Evolutionary conservation across 306 rosid species (phyloP).

Genomic region (Cucumis melo): DNA sequence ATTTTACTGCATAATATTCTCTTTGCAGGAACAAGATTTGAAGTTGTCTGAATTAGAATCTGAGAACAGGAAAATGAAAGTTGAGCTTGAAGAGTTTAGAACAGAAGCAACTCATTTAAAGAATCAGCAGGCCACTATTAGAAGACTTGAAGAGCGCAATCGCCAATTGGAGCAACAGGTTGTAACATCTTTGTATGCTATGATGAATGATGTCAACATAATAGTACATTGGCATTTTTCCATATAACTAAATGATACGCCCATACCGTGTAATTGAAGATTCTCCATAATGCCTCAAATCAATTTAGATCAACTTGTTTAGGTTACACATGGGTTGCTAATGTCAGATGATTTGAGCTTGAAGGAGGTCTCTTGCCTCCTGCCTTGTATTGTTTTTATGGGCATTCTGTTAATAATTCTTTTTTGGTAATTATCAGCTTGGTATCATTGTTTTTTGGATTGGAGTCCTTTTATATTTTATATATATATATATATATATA

Average conservation of each 20-base stretch:
- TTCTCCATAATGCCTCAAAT: not conserved
- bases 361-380: not conserved
- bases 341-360: not conserved
- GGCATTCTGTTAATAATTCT: not conserved
- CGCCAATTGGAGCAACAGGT: constrained; percentile 98
- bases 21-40: constrained; percentile 73
- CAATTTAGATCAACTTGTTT: not conserved
- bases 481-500: no score
- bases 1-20: constrained; percentile 11
- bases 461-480: not conserved
- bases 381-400: not conserved
- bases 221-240: constrained; percentile 1
- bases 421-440: no score
- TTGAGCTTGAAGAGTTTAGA: constrained; percentile 96
- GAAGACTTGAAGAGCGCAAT: constrained; percentile 90
- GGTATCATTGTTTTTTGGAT: not conserved
- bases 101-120: constrained; percentile 94
- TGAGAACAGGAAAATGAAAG: constrained; percentile 94
- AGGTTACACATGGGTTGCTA: not conserved
- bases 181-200: constrained; percentile 11
- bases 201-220: not conserved
- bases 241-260: not conserved
- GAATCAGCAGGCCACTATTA: constrained; percentile 97
- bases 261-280: not conserved
- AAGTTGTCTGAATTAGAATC: constrained; percentile 81